phyloP scores from a whole-genome alignment of 306 rosid species.

The Lotus japonicus region DNA sequence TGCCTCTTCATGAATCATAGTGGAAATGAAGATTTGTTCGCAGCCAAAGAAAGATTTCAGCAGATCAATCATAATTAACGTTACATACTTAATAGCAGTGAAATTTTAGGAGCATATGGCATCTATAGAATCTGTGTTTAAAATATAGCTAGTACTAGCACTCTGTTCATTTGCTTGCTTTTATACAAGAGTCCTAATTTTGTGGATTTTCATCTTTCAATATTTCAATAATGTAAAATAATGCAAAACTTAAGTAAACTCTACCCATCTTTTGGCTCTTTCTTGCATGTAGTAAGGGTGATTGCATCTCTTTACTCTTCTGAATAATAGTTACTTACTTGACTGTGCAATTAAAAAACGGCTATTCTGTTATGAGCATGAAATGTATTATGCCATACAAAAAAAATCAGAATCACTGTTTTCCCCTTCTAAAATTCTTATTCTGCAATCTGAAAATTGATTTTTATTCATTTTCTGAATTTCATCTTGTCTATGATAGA shows the following conservation, averaged over 20 bases:
- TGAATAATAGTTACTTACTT: neutral
- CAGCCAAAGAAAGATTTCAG: neutral
- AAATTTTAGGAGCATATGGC: neutral
- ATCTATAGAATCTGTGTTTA: conserved; percentile 6
- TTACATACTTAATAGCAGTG: neutral
- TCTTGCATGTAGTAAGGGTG: neutral
- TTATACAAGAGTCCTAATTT: neutral
- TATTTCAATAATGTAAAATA: neutral
- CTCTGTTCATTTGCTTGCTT: neutral
- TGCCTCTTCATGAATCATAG: neutral
- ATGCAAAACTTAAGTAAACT: neutral
- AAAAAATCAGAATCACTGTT: neutral
- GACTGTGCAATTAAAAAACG: neutral
- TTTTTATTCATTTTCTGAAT: neutral
- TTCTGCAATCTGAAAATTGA: neutral
- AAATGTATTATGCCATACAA: neutral
- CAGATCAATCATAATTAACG: neutral
- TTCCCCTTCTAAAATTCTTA: neutral
- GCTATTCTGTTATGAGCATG: neutral
- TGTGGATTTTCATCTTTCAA: neutral
- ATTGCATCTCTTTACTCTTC: neutral
- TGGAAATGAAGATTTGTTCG: neutral
- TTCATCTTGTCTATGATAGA: neutral
- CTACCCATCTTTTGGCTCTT: neutral
- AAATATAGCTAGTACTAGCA: neutral